Percentiles rank a stretch among this genome's conserved stretches.
These are phyloP conservation scores for Rhypophila decipiens DNA, from an alignment of 495 filamentous ascomycete species.

Conservation along the genomic window DNA sequence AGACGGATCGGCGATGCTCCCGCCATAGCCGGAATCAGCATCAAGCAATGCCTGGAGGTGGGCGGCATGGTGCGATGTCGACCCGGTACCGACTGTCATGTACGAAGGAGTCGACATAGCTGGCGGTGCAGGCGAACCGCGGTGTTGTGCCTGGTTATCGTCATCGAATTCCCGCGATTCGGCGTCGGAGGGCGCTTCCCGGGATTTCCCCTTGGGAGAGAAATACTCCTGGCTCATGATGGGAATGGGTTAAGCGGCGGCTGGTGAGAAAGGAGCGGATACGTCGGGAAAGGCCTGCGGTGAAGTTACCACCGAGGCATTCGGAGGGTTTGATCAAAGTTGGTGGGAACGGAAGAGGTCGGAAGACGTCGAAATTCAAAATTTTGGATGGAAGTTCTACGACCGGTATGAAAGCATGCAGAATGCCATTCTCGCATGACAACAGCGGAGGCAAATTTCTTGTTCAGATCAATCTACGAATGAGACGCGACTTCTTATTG, in stretches of 20 bases:
- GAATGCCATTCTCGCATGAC: too few relatives aligned
- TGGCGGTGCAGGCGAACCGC: not conserved
- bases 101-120: slow-evolving; percentile 47
- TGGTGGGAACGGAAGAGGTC: too few relatives aligned
- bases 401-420: too few relatives aligned
- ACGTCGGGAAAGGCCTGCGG: not conserved
- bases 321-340: too few relatives aligned
- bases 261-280: not conserved
- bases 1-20: slow-evolving; percentile 49
- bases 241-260: slow-evolving; percentile 15
- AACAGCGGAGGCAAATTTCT: too few relatives aligned
- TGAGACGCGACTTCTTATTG: too few relatives aligned
- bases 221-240: slow-evolving; percentile 73
- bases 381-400: too few relatives aligned
- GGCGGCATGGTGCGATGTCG: slow-evolving; percentile 64
- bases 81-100: slow-evolving; percentile 82
- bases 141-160: slow-evolving; percentile 8
- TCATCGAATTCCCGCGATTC: slow-evolving; percentile 14
- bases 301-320: too few relatives aligned
- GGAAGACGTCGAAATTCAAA: too few relatives aligned
- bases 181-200: slow-evolving; percentile 15
- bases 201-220: slow-evolving; percentile 36
- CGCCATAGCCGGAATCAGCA: slow-evolving; percentile 86
- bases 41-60: slow-evolving; percentile 68
- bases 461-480: too few relatives aligned